Evolutionary conservation across 2,329 filamentous ascomycete genomes (phyloP), one percentile per base, ranked within the genome.

Genomic region (Monascus ruber): DNA sequence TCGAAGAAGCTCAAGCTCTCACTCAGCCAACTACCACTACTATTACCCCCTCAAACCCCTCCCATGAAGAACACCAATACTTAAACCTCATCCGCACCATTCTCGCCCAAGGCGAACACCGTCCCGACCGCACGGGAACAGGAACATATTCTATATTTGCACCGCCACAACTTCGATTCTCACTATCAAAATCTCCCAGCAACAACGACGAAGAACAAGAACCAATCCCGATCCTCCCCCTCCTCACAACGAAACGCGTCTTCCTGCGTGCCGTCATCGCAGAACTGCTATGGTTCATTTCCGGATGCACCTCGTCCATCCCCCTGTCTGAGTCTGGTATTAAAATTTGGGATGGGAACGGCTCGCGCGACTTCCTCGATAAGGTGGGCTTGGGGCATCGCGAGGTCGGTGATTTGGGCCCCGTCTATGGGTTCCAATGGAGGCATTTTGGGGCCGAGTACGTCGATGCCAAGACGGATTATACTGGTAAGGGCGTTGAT

Each of bases 381-480:
- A 80, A 72, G 46, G 75, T 91, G 1, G 89, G 89, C 0, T 74
- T 96, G 5, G 70, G 72, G 0, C 79, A 94, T 58, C 85, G 89
- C 43, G 85, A 78, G 38, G 83, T 81, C 17, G 91, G 91, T 47
- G 91, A 98, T 56, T 72, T 98, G 0, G 91, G 91, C 1, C 91
- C 91, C 26, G 88, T 96, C 0, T 98, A 98, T 59, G 91, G 91
- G 1, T 98, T 98, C 67, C 91, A 98, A 65, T 98, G 91, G 91
- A 83, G 91, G 3, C 89, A 96, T 64, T 98, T 98, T 55, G 91
- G 91, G 37, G 91, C 91, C 4, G 79, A 86, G 45, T 98, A 98
- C 60, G 69, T 80, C 11, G 83, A 89, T 55, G 74, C 81, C 9
- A 70, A 79, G 47, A 74, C 83, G 0, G 86, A 96, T 59, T 98